Evolutionary conservation across 202 grass and related monocot genomes (phyloP).

Genomic region (Setaria viridis): DNA sequence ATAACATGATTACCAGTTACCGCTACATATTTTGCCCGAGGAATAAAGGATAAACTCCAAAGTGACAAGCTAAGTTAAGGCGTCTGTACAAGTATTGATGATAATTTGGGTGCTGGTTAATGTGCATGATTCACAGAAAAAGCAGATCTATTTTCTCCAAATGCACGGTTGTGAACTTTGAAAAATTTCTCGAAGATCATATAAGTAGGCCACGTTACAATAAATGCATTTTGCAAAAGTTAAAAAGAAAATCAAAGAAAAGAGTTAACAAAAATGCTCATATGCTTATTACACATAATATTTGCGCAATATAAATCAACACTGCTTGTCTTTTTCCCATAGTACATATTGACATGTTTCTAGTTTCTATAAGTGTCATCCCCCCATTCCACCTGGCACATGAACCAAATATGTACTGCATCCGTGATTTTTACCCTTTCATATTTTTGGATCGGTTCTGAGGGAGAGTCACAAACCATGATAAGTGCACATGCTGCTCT

Average conservation of each 20-base stretch:
- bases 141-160: background rate
- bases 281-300: background rate
- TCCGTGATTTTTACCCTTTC: background rate
- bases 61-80: slow-evolving; percentile 3
- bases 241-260: background rate
- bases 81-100: slow-evolving; percentile 3
- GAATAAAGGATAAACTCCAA: background rate
- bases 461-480: background rate
- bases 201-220: background rate
- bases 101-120: background rate
- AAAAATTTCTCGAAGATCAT: background rate
- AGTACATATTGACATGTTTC: background rate
- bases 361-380: background rate
- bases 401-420: background rate
- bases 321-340: background rate
- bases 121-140: slow-evolving; percentile 3
- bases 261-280: background rate
- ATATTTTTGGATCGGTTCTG: background rate
- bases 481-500: background rate
- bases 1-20: background rate
- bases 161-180: background rate
- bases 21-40: background rate
- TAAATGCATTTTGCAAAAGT: background rate
- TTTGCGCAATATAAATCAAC: background rate
- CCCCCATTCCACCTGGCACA: background rate